These are phyloP conservation scores for Mycosarcoma mackinlayi DNA, from an alignment of 1,284 basidiomycete species.

Conservation along the genomic window DNA sequence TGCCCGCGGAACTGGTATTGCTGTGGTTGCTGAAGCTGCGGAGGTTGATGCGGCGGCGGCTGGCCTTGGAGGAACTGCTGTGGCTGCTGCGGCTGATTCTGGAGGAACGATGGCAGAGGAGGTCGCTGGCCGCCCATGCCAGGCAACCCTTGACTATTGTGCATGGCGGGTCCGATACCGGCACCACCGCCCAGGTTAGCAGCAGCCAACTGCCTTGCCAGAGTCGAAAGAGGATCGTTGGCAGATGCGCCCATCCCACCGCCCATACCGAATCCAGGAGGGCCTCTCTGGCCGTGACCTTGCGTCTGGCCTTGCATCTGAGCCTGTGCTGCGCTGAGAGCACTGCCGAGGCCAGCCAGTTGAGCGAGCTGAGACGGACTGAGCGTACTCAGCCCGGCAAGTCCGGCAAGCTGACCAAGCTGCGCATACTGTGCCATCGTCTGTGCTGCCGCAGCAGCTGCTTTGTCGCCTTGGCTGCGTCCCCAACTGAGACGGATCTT, in stretches of 20 bases:
- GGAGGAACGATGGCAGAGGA: conserved; percentile 31
- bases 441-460: conserved; percentile 63
- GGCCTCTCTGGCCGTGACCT: conserved; percentile 16
- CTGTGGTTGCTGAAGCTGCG: conserved; percentile 19
- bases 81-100: conserved; percentile 32
- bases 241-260: conserved; percentile 11
- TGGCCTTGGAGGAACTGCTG: conserved; percentile 3
- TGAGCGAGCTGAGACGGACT: conserved; percentile 54
- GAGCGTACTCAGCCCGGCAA: conserved; percentile 54
- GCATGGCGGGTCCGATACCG: conserved; percentile 2
- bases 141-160: conserved; percentile 5
- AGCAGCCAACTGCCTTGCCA: conserved; percentile 50
- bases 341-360: conserved; percentile 50
- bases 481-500: conserved; percentile 92
- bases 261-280: conserved; percentile 16
- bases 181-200: conserved; percentile 25
- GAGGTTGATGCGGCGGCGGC: conserved; percentile 11
- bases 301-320: conserved; percentile 36
- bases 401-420: conserved; percentile 54
- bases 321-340: conserved; percentile 53
- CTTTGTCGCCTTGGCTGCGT: conserved; percentile 70
- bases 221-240: conserved; percentile 47
- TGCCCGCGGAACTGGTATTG: conserved; percentile 20
- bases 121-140: conserved; percentile 25
- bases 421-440: conserved; percentile 56